phyloP scores from a whole-genome alignment of 2,329 filamentous ascomycete species.

The Pleochaeta shiraiana region DNA sequence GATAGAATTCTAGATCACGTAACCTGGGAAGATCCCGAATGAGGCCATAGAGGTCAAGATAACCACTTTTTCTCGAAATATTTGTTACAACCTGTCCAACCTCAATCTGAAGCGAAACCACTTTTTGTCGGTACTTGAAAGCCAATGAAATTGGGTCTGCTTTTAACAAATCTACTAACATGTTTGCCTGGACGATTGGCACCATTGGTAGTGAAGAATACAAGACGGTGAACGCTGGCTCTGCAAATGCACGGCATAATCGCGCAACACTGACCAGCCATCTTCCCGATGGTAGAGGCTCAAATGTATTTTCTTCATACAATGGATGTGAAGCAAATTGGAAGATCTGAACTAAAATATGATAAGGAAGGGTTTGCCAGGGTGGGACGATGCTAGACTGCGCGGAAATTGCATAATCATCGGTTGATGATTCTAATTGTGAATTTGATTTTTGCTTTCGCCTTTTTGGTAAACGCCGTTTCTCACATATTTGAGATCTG shows the following conservation, averaged over 20 bases:
- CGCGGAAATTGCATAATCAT: constrained; percentile 4
- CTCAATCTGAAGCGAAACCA: constrained; percentile 16
- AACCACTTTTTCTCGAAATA: constrained; percentile 28
- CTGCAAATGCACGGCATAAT: constrained; percentile 41
- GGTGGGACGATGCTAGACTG: constrained; percentile 24
- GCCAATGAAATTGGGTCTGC: constrained; percentile 15
- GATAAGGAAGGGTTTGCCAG: constrained; percentile 43
- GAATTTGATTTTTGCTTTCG: constrained; percentile 7
- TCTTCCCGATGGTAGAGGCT: constrained; percentile 23
- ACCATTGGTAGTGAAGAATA: constrained; percentile 48
- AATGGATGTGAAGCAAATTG: constrained; percentile 39
- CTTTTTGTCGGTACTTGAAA: constrained; percentile 17
- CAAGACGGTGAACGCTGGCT: constrained; percentile 50
- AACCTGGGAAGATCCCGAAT: constrained; percentile 44
- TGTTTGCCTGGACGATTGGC: constrained; percentile 25
- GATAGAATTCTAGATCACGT: constrained; percentile 47
- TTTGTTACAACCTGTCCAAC: constrained; percentile 28
- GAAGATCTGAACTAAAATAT: constrained; percentile 49
- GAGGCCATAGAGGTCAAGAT: constrained; percentile 33
- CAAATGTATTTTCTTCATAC: constrained; percentile 25
- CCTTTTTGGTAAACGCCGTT: constrained; percentile 8
- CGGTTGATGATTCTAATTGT: constrained; percentile 5
- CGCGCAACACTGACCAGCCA: constrained; percentile 46
- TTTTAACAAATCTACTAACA: constrained; percentile 29
- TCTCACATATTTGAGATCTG: background rate